These are phyloP conservation scores for Biscogniauxia mediterranea DNA, from an alignment of 2,329 filamentous ascomycete species.

Conservation along the genomic window DNA sequence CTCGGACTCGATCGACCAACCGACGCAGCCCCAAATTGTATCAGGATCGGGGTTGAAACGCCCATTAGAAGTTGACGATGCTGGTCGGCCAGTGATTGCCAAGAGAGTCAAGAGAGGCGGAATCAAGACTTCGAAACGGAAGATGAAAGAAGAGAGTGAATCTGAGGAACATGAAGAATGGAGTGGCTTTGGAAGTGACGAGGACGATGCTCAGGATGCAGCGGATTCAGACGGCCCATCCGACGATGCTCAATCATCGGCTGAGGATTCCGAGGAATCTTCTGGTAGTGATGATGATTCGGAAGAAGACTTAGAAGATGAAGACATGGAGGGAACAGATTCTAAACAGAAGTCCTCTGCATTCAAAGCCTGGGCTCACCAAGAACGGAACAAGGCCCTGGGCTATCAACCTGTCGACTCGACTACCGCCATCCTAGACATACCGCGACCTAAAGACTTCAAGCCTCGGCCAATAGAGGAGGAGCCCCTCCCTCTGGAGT, in stretches of 20 bases:
- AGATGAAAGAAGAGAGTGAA: slow-evolving; percentile 7
- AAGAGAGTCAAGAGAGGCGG: slow-evolving; percentile 74
- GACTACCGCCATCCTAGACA: slow-evolving; percentile 43
- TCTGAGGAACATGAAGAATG: slow-evolving; percentile 49
- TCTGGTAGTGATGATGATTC: slow-evolving; percentile 24
- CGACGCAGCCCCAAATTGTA: slow-evolving; percentile 4
- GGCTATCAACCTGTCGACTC: slow-evolving; percentile 56
- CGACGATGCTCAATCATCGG: slow-evolving; percentile 9
- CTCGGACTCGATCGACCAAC: background rate
- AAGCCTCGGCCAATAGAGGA: slow-evolving; percentile 65
- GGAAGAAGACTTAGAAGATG: slow-evolving; percentile 31
- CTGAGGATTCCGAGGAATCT: slow-evolving; percentile 20
- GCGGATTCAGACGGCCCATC: background rate
- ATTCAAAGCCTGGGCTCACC: slow-evolving; percentile 91
- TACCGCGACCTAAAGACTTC: slow-evolving; percentile 61
- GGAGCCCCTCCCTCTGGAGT: slow-evolving; percentile 67
- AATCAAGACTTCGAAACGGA: slow-evolving; percentile 48
- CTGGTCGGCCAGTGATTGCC: slow-evolving; percentile 77
- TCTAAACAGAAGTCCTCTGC: slow-evolving; percentile 53
- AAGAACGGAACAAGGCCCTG: slow-evolving; percentile 79
- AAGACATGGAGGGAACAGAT: slow-evolving; percentile 29
- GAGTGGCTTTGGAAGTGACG: slow-evolving; percentile 59
- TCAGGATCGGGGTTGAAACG: slow-evolving; percentile 82
- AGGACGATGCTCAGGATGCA: slow-evolving; percentile 27
- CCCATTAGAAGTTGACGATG: slow-evolving; percentile 75